phyloP scores from a whole-genome alignment of 192 early-diverging fungal species.

The Coemansia aciculifera region DNA sequence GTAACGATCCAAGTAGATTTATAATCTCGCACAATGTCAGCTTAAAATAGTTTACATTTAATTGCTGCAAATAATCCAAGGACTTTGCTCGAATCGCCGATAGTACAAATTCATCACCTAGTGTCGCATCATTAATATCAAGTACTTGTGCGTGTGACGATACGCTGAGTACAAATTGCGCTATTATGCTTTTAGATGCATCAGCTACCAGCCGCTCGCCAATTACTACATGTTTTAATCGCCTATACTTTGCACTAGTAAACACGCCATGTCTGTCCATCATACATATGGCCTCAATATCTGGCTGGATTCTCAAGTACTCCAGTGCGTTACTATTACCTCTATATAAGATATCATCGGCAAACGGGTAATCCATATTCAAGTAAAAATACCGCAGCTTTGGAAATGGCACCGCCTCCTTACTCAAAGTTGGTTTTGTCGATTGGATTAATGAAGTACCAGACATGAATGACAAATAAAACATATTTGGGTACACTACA shows the following conservation, averaged over 20 bases:
- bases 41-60: not conserved
- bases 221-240: conserved; percentile 3
- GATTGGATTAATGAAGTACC: too few relatives aligned
- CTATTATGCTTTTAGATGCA: not conserved
- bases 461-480: not conserved
- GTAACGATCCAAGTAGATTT: not conserved
- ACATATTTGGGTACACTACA: not conserved
- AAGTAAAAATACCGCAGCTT: conserved; percentile 4
- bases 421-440: not conserved
- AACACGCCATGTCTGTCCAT: conserved; percentile 13
- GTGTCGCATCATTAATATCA: conserved; percentile 12
- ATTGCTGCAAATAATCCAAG: not conserved
- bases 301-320: conserved; percentile 10
- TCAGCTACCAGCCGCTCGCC: conserved; percentile 1
- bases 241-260: not conserved
- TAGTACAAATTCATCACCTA: not conserved
- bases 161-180: conserved; percentile 13
- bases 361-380: conserved; percentile 26
- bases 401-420: conserved; percentile 12
- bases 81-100: not conserved
- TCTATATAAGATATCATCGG: conserved; percentile 26
- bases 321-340: conserved; percentile 16
- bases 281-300: conserved; percentile 12
- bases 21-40: conserved; percentile 3
- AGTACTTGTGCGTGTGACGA: not conserved